A percentile compares a stretch with the other conserved stretches of the same genome.
These are phyloP conservation scores for Phlyctochytrium planicorne DNA, from an alignment of 192 early-diverging fungal species.

Conservation along the genomic window DNA sequence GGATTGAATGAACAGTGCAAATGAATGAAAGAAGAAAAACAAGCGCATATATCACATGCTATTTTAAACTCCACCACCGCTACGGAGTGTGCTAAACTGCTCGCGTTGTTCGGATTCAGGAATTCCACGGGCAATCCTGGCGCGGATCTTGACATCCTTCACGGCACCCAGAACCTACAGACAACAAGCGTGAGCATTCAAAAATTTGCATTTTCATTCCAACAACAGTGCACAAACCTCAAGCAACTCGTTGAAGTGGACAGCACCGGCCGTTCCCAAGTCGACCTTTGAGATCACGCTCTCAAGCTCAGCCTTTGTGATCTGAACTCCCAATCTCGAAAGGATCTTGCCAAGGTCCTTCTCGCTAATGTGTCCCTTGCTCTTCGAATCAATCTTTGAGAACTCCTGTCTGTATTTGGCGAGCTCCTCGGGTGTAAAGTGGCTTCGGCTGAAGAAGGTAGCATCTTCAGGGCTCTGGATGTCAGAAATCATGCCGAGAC, in stretches of 20 bases:
- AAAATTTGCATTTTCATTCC: no score
- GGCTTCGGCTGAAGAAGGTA: constrained; percentile 48
- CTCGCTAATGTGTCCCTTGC: constrained; percentile 52
- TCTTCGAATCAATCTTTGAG: constrained; percentile 48
- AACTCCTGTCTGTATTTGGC: constrained; percentile 58
- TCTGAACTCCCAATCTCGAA: constrained; percentile 44
- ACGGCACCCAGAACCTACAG: constrained; percentile 56
- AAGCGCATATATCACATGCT: no score
- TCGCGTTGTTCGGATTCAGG: constrained; percentile 30
- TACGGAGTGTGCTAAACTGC: constrained; percentile 30
- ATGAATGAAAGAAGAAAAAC: no score
- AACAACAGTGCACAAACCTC: constrained; percentile 52
- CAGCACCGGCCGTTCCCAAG: constrained; percentile 42
- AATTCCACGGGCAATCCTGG: constrained; percentile 46
- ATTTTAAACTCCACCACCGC: constrained; percentile 53
- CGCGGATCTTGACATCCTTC: constrained; percentile 53
- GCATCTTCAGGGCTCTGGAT: constrained; percentile 27
- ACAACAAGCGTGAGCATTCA: neutral
- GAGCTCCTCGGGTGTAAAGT: constrained; percentile 66
- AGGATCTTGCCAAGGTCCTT: constrained; percentile 54
- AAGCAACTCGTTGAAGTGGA: constrained; percentile 76
- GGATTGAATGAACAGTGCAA: no score
- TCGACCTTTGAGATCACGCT: constrained; percentile 48
- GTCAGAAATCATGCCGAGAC: constrained; percentile 52
- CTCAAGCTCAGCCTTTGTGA: constrained; percentile 39